Evolutionary conservation across 139 green algal species (phyloP), one percentile per base, ranked within the genome.

Genomic region (Diplosphaera chodatii): DNA sequence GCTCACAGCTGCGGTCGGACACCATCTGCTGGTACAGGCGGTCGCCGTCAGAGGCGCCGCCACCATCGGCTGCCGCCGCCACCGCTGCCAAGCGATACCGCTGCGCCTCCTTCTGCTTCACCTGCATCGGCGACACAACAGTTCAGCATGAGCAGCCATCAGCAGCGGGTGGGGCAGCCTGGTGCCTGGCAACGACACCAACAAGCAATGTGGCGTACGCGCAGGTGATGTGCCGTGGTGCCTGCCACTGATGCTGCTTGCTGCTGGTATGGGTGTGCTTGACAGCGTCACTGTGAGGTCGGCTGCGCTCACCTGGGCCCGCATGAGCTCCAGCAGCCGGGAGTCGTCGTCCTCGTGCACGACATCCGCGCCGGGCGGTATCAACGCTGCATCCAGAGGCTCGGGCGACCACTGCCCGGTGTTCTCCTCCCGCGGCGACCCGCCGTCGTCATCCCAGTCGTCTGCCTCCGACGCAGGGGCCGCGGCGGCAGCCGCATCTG

Each of bases 321-420:
- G 79, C 55, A 92, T 74, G 73, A 91, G 78, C 62, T 86, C 67
- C 27, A 94, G 40, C 67, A 84, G 74, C 1, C 74, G 74, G 33
- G 65, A 0, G 66, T 96, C 90, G 22, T 96, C 90, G 56, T 91
- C 89, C 77, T 94, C 88, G 3, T 75, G 67, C 16, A 94, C 65
- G 25, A 96, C 84, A 5, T 91, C 84, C 73, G 82, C 70, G 31
- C 82, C 85, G 0, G 40, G 73, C 13, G 48, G 13, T 18, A 88
- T 65, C 8, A 77, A 55, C 48, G 64, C 71, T 0, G 84, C 77
- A 21, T 78, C 55, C 40, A 93, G 69, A 15, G 89, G 88, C 37
- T 28, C 68, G 3, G 91, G 91, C 1, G 83, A 90, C 70, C 76
- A 89, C 56, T 86, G 76, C 22, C 89, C 82, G 0, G 34, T 37